Evolutionary conservation across 2,329 filamentous ascomycete species (phyloP).

Genomic region (Lasiodiplodia hormozganensis): DNA sequence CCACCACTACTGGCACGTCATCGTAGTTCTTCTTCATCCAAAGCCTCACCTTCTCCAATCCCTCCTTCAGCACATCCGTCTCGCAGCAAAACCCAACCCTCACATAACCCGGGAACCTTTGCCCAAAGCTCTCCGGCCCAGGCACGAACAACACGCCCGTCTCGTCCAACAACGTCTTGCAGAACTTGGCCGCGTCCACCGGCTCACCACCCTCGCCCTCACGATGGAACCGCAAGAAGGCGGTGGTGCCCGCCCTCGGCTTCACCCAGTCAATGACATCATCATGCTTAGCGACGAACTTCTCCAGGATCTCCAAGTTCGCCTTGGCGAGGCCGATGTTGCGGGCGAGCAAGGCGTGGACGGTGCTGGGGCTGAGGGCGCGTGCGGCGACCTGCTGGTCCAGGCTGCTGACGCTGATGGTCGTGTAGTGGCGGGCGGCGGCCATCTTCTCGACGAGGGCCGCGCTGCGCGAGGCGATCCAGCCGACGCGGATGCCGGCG

Average conservation of each 20-base stretch:
- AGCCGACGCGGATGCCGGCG: conserved; percentile 82
- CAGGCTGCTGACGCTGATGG: conserved; percentile 82
- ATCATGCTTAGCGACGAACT: conserved; percentile 70
- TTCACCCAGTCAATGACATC: conserved; percentile 73
- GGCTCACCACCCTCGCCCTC: conserved; percentile 65
- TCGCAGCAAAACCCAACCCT: conserved; percentile 78
- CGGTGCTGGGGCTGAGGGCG: conserved; percentile 70
- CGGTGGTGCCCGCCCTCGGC: conserved; percentile 80
- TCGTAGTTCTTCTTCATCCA: conserved; percentile 65
- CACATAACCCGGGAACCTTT: conserved; percentile 74
- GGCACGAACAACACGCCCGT: conserved; percentile 78
- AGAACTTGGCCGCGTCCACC: conserved; percentile 77
- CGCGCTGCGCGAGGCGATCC: conserved; percentile 73
- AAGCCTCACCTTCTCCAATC: conserved; percentile 61
- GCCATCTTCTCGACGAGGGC: conserved; percentile 70
- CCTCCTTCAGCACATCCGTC: conserved; percentile 72
- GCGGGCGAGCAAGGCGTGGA: conserved; percentile 67
- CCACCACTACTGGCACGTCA: conserved; percentile 52
- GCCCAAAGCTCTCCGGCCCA: conserved; percentile 77
- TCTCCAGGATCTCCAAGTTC: conserved; percentile 71
- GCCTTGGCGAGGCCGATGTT: conserved; percentile 72
- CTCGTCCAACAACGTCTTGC: conserved; percentile 69
- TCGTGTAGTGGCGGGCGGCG: conserved; percentile 78
- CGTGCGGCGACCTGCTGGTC: conserved; percentile 81
- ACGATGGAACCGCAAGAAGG: conserved; percentile 73